Evolutionary conservation across 352 stramenopile genomes (phyloP).

Genomic region (Pythium pyrilobum): DNA sequence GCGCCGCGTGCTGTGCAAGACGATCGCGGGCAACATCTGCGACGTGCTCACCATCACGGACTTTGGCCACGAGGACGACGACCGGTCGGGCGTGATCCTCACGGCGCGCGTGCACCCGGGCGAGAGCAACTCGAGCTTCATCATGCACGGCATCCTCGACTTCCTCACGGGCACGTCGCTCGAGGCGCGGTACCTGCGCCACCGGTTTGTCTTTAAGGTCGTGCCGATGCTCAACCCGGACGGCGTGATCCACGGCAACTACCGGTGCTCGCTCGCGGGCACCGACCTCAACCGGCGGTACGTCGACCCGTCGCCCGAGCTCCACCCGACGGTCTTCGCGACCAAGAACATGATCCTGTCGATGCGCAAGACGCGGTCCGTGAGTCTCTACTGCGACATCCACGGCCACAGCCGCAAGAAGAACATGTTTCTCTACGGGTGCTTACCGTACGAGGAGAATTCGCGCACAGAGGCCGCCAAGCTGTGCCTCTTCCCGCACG

Average conservation of each 20-base stretch:
- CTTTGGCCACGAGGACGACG: slow-evolving; percentile 52
- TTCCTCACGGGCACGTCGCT: slow-evolving; percentile 73
- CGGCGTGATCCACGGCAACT: slow-evolving; percentile 91
- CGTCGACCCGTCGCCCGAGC: slow-evolving; percentile 34
- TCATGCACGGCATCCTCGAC: slow-evolving; percentile 88
- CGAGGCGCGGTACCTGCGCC: slow-evolving; percentile 68
- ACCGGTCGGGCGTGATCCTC: slow-evolving; percentile 66
- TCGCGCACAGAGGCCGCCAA: slow-evolving; percentile 42
- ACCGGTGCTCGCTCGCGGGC: slow-evolving; percentile 80
- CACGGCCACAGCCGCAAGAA: slow-evolving; percentile 87
- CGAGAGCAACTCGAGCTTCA: slow-evolving; percentile 86
- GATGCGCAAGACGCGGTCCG: slow-evolving; percentile 32
- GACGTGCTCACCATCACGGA: slow-evolving; percentile 89
- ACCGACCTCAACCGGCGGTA: slow-evolving; percentile 87
- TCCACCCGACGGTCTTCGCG: slow-evolving; percentile 74
- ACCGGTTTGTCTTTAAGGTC: slow-evolving; percentile 87
- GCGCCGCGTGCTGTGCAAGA: slow-evolving; percentile 69
- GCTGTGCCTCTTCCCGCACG: slow-evolving; percentile 64
- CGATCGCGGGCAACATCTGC: slow-evolving; percentile 79
- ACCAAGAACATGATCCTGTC: slow-evolving; percentile 72
- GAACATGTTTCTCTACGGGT: slow-evolving; percentile 89
- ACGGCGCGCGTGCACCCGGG: slow-evolving; percentile 84
- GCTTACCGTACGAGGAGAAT: slow-evolving; percentile 36
- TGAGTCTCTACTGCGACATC: slow-evolving; percentile 84
- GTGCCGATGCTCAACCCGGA: slow-evolving; percentile 94